phyloP scores from a whole-genome alignment of 257 asterid genomes.

The Nicotiana paniculata region DNA sequence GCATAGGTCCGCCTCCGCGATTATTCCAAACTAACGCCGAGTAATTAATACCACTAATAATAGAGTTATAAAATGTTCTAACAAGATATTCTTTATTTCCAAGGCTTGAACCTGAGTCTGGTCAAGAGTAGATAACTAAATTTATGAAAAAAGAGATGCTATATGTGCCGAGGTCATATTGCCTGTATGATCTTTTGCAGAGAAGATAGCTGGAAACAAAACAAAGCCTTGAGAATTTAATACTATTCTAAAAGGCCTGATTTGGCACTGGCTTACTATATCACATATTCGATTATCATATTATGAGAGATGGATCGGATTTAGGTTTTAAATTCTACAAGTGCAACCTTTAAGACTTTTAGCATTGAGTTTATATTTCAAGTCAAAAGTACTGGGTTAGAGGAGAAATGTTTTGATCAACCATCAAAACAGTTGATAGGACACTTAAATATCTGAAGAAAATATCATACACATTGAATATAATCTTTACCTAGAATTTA shows the following conservation, averaged over 20 bases:
- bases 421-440: neutral
- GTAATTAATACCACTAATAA: too few species aligned
- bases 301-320: too few species aligned
- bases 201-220: neutral
- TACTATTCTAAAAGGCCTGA: neutral
- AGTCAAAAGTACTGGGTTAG: neutral
- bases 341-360: too few species aligned
- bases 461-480: neutral
- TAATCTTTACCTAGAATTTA: neutral
- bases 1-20: too few species aligned
- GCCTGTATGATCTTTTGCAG: neutral
- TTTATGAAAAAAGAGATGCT: neutral
- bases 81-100: too few species aligned
- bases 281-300: neutral
- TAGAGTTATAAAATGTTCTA: too few species aligned
- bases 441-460: neutral
- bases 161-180: neutral
- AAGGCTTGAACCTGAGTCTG: too few species aligned
- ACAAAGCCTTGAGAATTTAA: neutral
- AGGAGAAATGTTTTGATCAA: neutral
- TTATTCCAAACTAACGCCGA: too few species aligned
- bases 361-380: too few species aligned
- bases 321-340: too few species aligned
- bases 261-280: neutral
- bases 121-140: neutral